Conservation (phyloP, 176 grass and related monocot species). For the Oropetium thomaeum region DNA sequence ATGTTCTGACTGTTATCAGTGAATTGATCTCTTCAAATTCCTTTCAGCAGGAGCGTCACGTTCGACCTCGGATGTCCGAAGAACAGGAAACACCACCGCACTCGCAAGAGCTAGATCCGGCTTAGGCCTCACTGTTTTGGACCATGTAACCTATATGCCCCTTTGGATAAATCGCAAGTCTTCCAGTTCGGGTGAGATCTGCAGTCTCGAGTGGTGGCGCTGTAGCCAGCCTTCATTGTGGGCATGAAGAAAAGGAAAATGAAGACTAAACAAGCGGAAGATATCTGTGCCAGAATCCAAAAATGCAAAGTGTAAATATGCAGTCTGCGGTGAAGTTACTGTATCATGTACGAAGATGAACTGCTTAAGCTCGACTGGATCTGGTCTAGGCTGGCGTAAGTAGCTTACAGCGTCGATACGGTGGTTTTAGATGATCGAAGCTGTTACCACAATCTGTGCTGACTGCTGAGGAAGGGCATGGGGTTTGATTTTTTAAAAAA, state of each 20-base stretch:
- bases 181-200: neutral
- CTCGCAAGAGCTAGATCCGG: conserved; percentile 17
- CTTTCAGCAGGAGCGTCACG: conserved; percentile 31
- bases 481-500: neutral
- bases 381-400: neutral
- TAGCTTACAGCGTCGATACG: neutral
- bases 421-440: neutral
- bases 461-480: neutral
- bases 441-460: neutral
- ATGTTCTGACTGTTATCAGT: neutral
- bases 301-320: neutral
- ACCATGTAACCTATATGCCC: neutral
- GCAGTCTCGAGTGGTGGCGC: neutral
- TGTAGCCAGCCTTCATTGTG: neutral
- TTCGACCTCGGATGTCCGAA: conserved; percentile 24
- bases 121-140: conserved; percentile 6
- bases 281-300: neutral
- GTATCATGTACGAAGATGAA: neutral
- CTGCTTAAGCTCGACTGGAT: neutral
- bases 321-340: neutral
- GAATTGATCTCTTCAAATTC: conserved; percentile 17
- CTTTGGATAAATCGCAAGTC: neutral
- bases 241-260: neutral
- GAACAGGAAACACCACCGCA: conserved; percentile 17
- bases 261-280: neutral